Evolutionary conservation across 1,284 basidiomycete genomes (phyloP), one percentile per base, ranked within the genome.

Genomic region (Ganoderma sinense): DNA sequence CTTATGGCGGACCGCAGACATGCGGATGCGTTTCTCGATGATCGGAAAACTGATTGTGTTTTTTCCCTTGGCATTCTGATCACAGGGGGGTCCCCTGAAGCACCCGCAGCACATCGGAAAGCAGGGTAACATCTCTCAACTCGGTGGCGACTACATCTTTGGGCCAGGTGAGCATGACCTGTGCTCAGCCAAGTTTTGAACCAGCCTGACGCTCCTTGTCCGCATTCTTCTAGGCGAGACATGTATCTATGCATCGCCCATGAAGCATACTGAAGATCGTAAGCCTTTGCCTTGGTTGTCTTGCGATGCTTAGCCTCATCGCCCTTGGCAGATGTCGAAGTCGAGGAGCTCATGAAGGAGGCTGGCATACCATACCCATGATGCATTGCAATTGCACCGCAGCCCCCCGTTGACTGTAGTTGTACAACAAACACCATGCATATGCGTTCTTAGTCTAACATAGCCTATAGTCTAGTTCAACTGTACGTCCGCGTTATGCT

Each of bases 181-280:
- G n/a, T 33, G 43, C 23, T n/a, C 53, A 31, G 26, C 6, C 3
- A n/a, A 59, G 10, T 26, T 14, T 6, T 23, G 43, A 13, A 20
- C 13, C 6, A 31, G n/a, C 14, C 39, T 43, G n/a, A 58, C 33
- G 5, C 7, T 55, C 40, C 10, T 33, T 6, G 40, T 59, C 56
- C n/a, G 53, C 58, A n/a, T 36, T 16, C 36, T 40, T 40, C 23
- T 45, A 80, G 81, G 78, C 31, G 65, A 75, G 48, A 74, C 73
- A 33, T 89, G 88, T 71, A 77, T 80, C 0, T 90, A 86, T 69
- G 85, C 85, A 4, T 85, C 84, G 56, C 81, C 86, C 3, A 91
- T 91, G 90, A 80, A 82, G 65, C 86, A 91, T 71, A 87, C 88
- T 0, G 85, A 89, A 74, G 89, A 91, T 77, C 89, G 89, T 90